A percentile compares a stretch with the other conserved stretches of the same genome.
These are phyloP conservation scores for Raffaelea deltoideospora DNA, from an alignment of 2,329 filamentous ascomycete genomes.

Conservation along the genomic window DNA sequence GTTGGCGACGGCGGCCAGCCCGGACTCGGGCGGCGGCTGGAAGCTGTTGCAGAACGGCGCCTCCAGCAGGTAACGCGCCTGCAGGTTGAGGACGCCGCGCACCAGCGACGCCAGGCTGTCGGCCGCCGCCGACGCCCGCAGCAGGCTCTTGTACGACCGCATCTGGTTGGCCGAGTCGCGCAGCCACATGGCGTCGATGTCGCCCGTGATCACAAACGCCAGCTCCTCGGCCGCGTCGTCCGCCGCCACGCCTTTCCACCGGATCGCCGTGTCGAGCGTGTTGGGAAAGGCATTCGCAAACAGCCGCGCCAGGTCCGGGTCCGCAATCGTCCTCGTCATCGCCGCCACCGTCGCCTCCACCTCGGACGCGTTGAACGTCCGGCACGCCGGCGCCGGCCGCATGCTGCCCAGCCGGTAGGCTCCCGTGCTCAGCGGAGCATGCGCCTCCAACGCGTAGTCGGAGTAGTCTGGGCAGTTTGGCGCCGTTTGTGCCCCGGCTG, in stretches of 20 bases:
- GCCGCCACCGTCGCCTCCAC: conserved; percentile 64
- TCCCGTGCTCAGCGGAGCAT: conserved; percentile 63
- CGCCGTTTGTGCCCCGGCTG: too few species aligned
- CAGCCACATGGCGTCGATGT: conserved; percentile 17
- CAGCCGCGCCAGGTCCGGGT: conserved; percentile 58
- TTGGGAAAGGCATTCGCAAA: conserved; percentile 64
- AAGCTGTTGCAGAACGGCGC: conserved; percentile 89
- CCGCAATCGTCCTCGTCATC: conserved; percentile 53
- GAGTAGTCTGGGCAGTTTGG: conserved; percentile 48
- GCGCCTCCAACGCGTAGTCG: conserved; percentile 39
- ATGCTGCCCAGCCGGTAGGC: conserved; percentile 65
- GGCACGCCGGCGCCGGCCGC: conserved; percentile 59
- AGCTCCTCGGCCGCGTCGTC: conserved; percentile 24
- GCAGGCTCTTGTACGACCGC: conserved; percentile 54
- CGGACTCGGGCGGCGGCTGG: conserved; percentile 68
- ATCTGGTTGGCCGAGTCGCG: conserved; percentile 45
- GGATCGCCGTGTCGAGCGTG: conserved; percentile 31
- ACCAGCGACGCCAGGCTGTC: conserved; percentile 53
- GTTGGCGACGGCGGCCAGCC: conserved; percentile 42
- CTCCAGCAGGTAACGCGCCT: conserved; percentile 52
- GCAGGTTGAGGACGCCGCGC: conserved; percentile 62
- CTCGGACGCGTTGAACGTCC: conserved; percentile 62
- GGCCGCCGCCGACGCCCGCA: conserved; percentile 33
- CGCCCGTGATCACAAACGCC: conserved; percentile 45
- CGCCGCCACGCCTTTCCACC: conserved; percentile 10